These are phyloP conservation scores for Puccinia polysora DNA, from an alignment of 1,284 basidiomycete genomes.

Conservation along the genomic window DNA sequence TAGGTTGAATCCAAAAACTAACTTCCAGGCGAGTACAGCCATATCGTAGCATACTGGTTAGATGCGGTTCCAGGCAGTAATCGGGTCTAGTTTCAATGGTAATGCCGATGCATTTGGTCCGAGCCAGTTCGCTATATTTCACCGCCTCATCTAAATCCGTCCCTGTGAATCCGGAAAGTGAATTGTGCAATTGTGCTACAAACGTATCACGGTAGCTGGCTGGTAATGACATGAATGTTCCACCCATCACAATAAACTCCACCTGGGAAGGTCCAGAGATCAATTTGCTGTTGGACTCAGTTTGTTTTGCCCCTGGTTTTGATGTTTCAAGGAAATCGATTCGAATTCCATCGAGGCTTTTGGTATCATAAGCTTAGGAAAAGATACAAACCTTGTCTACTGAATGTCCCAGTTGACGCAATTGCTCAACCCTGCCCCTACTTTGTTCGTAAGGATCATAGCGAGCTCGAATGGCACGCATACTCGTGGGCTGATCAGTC, in stretches of 20 bases:
- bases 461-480: conserved; percentile 94
- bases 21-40: conserved; percentile 90
- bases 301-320: no score
- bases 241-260: conserved; percentile 98
- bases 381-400: conserved; percentile 76
- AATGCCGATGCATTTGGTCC: conserved; percentile 97
- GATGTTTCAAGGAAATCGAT: no score
- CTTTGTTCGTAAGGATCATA: conserved; percentile 99
- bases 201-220: conserved; percentile 92
- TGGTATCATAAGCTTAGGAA: no score
- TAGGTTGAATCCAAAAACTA: no score
- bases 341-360: no score
- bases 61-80: conserved; percentile 93
- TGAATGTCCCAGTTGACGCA: conserved; percentile 87
- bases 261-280: conserved; percentile 58
- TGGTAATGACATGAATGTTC: conserved; percentile 99
- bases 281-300: not conserved
- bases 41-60: conserved; percentile 94
- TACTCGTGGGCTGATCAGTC: conserved; percentile 79
- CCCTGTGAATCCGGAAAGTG: conserved; percentile 88
- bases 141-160: conserved; percentile 96
- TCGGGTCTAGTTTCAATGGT: conserved; percentile 98
- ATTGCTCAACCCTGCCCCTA: conserved; percentile 85
- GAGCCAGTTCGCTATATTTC: conserved; percentile 89
- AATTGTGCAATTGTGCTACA: conserved; percentile 93